Conservation (phyloP, 441 rosid genomes). For the Populus tomentosa region DNA sequence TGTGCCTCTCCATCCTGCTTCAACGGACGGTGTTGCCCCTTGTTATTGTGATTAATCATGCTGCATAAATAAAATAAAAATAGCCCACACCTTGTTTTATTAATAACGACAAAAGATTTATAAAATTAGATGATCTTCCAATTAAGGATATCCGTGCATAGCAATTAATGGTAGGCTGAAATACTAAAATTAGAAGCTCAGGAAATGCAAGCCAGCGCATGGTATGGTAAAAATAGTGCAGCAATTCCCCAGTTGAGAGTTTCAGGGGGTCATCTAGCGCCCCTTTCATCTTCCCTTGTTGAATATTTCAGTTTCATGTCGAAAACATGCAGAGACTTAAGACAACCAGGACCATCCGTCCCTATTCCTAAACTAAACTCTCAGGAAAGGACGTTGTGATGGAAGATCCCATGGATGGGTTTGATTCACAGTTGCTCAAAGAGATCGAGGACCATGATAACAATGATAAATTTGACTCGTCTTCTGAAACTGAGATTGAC, state of each 20-base stretch:
- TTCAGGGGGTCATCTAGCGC: neutral
- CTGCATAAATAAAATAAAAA: too few relatives aligned
- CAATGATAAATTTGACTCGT: neutral
- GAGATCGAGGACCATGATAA: slow-evolving; percentile 10
- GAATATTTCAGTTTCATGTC: slow-evolving; percentile 18
- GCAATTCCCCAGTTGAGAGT: slow-evolving; percentile 1
- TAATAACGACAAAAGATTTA: too few relatives aligned
- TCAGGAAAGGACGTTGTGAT: neutral
- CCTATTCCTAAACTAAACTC: neutral
- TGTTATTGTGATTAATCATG: neutral
- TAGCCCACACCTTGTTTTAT: too few relatives aligned
- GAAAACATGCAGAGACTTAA: neutral
- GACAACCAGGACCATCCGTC: neutral
- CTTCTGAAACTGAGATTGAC: slow-evolving; percentile 24
- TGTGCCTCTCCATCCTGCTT: neutral
- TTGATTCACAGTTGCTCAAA: slow-evolving; percentile 8
- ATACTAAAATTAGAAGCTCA: neutral
- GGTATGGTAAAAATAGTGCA: neutral
- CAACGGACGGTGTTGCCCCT: neutral
- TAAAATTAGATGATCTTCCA: neutral
- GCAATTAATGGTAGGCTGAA: neutral
- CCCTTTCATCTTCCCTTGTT: slow-evolving; percentile 7
- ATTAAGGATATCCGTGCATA: neutral
- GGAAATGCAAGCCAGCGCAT: neutral
- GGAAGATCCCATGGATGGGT: slow-evolving; percentile 9